Evolutionary conservation across 2,329 filamentous ascomycete species (phyloP).

Genomic region (Alternaria triticina): DNA sequence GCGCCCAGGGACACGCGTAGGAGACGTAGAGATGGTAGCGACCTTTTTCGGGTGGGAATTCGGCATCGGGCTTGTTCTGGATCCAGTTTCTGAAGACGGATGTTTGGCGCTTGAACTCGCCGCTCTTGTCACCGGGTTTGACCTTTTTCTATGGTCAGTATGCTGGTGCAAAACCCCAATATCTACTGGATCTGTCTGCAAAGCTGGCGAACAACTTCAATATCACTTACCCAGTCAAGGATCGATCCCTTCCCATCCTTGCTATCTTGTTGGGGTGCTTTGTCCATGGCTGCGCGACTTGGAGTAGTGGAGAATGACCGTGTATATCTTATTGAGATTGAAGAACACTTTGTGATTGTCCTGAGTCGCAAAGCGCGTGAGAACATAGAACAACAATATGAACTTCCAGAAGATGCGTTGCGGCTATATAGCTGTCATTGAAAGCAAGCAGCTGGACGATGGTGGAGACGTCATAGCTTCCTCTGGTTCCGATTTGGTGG

Average conservation of each 20-base stretch:
- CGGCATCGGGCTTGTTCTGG: conserved; percentile 71
- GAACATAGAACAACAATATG: conserved; percentile 19
- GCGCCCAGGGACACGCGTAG: conserved; percentile 94
- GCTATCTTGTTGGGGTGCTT: conserved; percentile 4
- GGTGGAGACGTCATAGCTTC: conserved; percentile 27
- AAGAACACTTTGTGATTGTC: conserved; percentile 18
- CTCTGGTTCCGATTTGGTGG: conserved; percentile 12
- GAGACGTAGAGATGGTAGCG: conserved; percentile 95
- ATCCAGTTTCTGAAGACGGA: conserved; percentile 85
- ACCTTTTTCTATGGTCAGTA: not conserved
- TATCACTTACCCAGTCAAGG: conserved; percentile 3
- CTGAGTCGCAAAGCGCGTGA: conserved; percentile 20
- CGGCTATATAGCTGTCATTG: conserved; percentile 33
- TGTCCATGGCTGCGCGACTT: conserved; percentile 20
- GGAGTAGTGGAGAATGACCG: conserved; percentile 20
- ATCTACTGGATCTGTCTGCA: not conserved
- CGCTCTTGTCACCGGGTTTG: conserved; percentile 70
- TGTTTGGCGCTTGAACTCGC: conserved; percentile 90
- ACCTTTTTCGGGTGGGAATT: conserved; percentile 84
- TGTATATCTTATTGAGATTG: conserved; percentile 7
- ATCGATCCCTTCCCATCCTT: conserved; percentile 7
- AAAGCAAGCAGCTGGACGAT: conserved; percentile 15
- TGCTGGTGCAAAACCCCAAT: not conserved
- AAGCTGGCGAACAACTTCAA: not conserved
- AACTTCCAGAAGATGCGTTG: not conserved